A percentile compares a stretch with the other conserved stretches of the same genome.
These are phyloP conservation scores for Xerocomus nothofagi DNA, from an alignment of 1,284 basidiomycete species.

Conservation along the genomic window DNA sequence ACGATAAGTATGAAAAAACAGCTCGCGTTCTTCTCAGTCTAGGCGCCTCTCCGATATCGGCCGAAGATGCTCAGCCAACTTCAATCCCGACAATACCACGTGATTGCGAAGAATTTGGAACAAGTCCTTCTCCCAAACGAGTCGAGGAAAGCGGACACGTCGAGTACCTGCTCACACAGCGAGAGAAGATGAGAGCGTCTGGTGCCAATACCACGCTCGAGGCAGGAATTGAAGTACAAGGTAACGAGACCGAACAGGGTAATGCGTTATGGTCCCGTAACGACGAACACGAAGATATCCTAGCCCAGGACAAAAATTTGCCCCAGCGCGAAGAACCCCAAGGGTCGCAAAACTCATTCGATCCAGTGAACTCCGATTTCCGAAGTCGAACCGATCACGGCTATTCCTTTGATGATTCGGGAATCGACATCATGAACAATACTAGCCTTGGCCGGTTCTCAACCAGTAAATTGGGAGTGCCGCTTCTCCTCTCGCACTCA, in stretches of 20 bases:
- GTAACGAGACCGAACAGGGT: background rate
- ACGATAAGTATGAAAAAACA: constrained; percentile 14
- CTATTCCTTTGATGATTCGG: constrained; percentile 28
- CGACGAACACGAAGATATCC: background rate
- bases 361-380: background rate
- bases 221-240: constrained; percentile 1
- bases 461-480: constrained; percentile 5
- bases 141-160: constrained; percentile 8
- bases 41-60: constrained; percentile 1
- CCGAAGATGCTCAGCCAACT: constrained; percentile 7
- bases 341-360: background rate
- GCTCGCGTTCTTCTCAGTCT: constrained; percentile 15
- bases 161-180: constrained; percentile 27
- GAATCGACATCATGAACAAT: constrained; percentile 20
- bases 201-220: background rate
- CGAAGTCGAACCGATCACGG: background rate
- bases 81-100: constrained; percentile 12
- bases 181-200: constrained; percentile 22
- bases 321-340: background rate
- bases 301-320: background rate
- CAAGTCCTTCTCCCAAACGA: constrained; percentile 24
- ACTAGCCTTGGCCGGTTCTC: constrained; percentile 3
- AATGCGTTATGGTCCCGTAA: background rate
- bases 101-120: constrained; percentile 26
- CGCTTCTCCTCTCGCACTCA: background rate